Conservation (phyloP, 176 grass and related monocot species). For the Triticum timopheevii region DNA sequence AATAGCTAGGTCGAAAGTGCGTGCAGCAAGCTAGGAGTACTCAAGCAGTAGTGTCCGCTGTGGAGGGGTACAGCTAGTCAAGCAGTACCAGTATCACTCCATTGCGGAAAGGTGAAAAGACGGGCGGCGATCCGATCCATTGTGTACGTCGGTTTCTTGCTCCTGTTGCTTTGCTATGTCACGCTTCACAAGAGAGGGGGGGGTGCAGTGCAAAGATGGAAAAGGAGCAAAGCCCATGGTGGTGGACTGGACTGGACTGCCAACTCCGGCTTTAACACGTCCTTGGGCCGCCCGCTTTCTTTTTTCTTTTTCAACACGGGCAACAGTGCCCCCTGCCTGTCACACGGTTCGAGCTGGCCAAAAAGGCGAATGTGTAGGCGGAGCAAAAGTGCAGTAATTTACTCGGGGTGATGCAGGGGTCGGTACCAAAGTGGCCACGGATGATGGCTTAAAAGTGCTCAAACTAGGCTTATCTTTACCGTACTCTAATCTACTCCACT, state of each 20-base stretch:
- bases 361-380: not conserved
- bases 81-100: no score
- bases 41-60: not conserved
- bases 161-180: conserved; percentile 18
- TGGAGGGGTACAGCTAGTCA: not conserved
- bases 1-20: not conserved
- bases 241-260: conserved; percentile 2
- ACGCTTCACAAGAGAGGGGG: not conserved
- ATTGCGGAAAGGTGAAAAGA: conserved; percentile 12
- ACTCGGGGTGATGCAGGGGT: not conserved
- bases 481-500: not conserved
- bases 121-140: not conserved
- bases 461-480: conserved; percentile 10
- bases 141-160: conserved; percentile 16
- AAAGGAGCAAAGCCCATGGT: not conserved
- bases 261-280: conserved; percentile 3
- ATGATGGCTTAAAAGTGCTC: conserved; percentile 7
- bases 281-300: not conserved
- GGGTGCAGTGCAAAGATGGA: not conserved
- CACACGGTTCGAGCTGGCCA: not conserved
- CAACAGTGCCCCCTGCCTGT: not conserved
- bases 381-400: not conserved
- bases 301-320: not conserved
- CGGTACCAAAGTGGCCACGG: not conserved
- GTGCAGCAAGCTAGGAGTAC: not conserved